Conservation (phyloP, 1,284 basidiomycete species). For the Cryptococcus sp. region DNA sequence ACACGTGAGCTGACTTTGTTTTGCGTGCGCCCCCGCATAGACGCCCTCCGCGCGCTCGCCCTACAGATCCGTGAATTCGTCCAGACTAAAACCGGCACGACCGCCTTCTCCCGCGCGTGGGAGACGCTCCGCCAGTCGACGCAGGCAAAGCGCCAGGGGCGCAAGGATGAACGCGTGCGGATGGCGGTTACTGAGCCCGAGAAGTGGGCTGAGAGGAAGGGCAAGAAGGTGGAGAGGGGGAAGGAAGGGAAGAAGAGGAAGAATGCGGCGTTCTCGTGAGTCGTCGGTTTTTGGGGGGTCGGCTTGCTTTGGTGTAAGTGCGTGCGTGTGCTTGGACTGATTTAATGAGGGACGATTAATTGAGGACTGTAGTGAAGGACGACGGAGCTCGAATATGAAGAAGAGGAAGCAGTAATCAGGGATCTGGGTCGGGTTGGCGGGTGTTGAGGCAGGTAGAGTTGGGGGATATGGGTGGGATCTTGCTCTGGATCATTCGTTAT, state of each 20-base stretch:
- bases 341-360: too few species aligned
- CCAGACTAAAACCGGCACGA: constrained; percentile 78
- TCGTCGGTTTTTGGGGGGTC: constrained; percentile 4
- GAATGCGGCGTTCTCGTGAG: constrained; percentile 48
- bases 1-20: too few species aligned
- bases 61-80: constrained; percentile 84
- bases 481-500: not conserved
- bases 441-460: too few species aligned
- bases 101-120: constrained; percentile 74
- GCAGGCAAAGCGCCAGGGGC: constrained; percentile 65
- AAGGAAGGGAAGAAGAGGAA: constrained; percentile 82
- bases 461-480: too few species aligned
- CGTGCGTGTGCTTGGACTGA: too few species aligned
- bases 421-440: too few species aligned
- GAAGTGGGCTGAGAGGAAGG: constrained; percentile 63
- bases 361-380: constrained; percentile 14
- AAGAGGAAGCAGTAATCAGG: constrained; percentile 7
- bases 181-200: constrained; percentile 52
- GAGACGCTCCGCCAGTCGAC: constrained; percentile 72
- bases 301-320: too few species aligned
- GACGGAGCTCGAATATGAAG: constrained; percentile 5
- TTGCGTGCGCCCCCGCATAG: constrained; percentile 50
- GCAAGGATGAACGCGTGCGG: constrained; percentile 64
- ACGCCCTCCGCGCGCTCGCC: constrained; percentile 76
- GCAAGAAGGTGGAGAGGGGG: constrained; percentile 70